A percentile compares a stretch with the other conserved stretches of the same genome.
phyloP scores from a whole-genome alignment of 225 moss, liverwort and hornwort species.

The Polytrichum commune region DNA sequence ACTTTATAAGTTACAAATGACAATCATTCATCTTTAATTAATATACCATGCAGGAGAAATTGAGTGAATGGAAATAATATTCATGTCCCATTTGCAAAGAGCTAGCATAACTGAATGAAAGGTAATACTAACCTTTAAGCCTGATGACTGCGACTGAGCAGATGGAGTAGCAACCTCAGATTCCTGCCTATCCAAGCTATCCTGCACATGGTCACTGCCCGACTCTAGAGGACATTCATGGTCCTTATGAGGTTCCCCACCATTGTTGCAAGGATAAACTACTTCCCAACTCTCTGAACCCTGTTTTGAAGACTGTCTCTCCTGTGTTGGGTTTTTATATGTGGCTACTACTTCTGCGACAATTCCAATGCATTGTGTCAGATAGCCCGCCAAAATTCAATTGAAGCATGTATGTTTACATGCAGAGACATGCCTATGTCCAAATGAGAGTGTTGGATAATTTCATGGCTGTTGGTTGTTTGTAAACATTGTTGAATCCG shows the following conservation, averaged over 20 bases:
- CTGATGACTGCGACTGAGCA: conserved; percentile 44
- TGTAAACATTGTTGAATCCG: no score
- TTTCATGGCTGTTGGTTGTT: no score
- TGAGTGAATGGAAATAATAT: background rate
- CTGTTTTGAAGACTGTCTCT: conserved; percentile 23
- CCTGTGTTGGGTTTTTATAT: no score
- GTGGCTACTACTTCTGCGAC: no score
- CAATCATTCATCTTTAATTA: background rate
- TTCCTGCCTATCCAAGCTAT: conserved; percentile 41
- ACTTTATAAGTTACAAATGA: background rate
- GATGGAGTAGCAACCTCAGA: conserved; percentile 41
- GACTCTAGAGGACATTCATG: conserved; percentile 29
- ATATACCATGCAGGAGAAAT: background rate
- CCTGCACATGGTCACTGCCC: conserved; percentile 35
- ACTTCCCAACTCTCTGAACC: conserved; percentile 15
- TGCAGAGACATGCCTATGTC: no score
- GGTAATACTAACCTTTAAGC: conserved; percentile 31
- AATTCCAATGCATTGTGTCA: no score
- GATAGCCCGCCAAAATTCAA: no score
- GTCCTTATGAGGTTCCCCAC: conserved; percentile 27
- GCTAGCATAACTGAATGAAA: background rate
- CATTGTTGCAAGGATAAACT: conserved; percentile 20
- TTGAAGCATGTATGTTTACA: no score
- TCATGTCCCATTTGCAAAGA: background rate
- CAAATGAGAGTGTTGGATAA: no score